Conservation (phyloP, 805 yeast genomes). For the Nakazawaea populi region DNA sequence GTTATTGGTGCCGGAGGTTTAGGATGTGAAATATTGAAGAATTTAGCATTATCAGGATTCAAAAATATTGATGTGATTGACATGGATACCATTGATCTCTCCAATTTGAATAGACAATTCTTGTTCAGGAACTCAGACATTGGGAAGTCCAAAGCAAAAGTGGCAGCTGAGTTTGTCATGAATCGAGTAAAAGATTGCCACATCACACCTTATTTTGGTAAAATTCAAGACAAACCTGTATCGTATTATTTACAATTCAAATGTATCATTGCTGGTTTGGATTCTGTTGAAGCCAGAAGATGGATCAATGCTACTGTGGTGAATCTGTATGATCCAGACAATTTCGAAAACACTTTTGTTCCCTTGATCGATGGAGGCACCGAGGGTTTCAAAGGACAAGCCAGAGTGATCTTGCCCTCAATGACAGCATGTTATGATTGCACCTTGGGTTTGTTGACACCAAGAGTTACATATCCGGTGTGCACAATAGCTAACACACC, state of each 20-base stretch:
- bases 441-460: conserved; percentile 67
- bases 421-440: conserved; percentile 91
- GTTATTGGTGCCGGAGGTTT: conserved; percentile 80
- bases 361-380: conserved; percentile 93
- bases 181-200: conserved; percentile 34
- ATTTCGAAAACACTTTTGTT: conserved; percentile 37
- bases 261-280: conserved; percentile 81
- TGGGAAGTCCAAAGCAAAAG: conserved; percentile 60
- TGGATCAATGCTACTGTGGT: conserved; percentile 78
- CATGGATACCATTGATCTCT: conserved; percentile 79
- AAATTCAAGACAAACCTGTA: conserved; percentile 56
- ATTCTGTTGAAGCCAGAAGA: conserved; percentile 82
- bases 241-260: conserved; percentile 64
- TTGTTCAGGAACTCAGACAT: conserved; percentile 56
- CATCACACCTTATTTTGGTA: conserved; percentile 56
- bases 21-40: conserved; percentile 76
- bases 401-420: conserved; percentile 81
- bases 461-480: conserved; percentile 68
- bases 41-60: conserved; percentile 67
- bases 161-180: conserved; percentile 55
- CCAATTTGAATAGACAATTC: conserved; percentile 73
- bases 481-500: conserved; percentile 95
- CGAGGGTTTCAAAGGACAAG: conserved; percentile 90
- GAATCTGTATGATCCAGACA: conserved; percentile 50
- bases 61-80: conserved; percentile 61